Conservation (phyloP, 306 rosid species). For the Begonia loranthoides region DNA sequence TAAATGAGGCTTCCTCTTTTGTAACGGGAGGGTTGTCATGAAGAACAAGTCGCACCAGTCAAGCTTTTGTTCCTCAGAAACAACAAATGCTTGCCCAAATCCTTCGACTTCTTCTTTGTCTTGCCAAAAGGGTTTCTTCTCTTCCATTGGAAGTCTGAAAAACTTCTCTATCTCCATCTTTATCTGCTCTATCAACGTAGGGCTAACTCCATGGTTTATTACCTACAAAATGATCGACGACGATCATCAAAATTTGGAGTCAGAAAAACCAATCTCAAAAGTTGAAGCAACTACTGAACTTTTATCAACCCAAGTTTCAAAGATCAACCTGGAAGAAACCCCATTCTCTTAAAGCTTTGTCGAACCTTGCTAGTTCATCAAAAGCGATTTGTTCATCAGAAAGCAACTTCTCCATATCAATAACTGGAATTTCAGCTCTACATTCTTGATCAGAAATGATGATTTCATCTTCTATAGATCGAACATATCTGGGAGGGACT, state of each 20-base stretch:
- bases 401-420: conserved; percentile 8
- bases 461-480: neutral
- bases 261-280: conserved; percentile 8
- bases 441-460: neutral
- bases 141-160: too few relatives aligned
- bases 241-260: conserved; percentile 18
- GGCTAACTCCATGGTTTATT: too few relatives aligned
- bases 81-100: conserved; percentile 26
- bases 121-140: too few relatives aligned
- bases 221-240: too few relatives aligned
- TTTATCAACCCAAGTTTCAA: too few relatives aligned
- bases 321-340: conserved; percentile 21
- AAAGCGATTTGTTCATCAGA: conserved; percentile 3
- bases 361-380: too few relatives aligned
- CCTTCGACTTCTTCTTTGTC: conserved; percentile 16
- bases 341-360: too few relatives aligned
- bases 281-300: neutral
- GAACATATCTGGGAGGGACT: conserved; percentile 9
- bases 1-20: too few relatives aligned
- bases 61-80: conserved; percentile 28
- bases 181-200: too few relatives aligned
- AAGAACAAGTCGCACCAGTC: conserved; percentile 31
- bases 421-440: conserved; percentile 10
- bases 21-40: conserved; percentile 13
- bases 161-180: too few relatives aligned